A percentile compares a stretch with the other conserved stretches of the same genome.
Conservation (phyloP, 2,329 filamentous ascomycete species). For the Trichoderma simmonsii region DNA sequence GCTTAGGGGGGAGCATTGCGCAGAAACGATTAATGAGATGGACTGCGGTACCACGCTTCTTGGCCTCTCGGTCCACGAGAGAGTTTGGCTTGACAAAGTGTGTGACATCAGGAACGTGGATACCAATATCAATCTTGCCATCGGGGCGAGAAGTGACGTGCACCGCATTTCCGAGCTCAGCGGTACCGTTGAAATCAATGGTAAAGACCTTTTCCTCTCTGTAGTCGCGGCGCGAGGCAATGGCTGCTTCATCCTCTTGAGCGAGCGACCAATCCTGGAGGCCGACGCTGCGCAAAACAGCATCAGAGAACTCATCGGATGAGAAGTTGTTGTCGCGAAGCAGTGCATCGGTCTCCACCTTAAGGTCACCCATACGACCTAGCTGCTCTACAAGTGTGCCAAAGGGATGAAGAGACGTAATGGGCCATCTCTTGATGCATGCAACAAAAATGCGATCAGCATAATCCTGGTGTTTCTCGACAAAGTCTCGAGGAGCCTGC, state of each 20-base stretch:
- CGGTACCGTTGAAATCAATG: constrained; percentile 82
- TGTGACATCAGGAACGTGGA: constrained; percentile 91
- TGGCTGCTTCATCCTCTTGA: constrained; percentile 72
- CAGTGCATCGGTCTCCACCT: constrained; percentile 95
- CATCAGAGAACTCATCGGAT: constrained; percentile 95
- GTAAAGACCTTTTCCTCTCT: constrained; percentile 86
- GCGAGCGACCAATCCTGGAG: constrained; percentile 87
- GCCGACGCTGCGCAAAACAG: constrained; percentile 87
- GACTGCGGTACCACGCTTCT: constrained; percentile 95
- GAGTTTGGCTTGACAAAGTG: constrained; percentile 97
- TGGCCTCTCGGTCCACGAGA: constrained; percentile 92
- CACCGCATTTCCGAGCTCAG: constrained; percentile 87
- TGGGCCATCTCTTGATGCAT: constrained; percentile 99
- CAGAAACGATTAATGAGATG: constrained; percentile 87
- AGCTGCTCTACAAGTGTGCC: constrained; percentile 96
- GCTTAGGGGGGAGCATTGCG: constrained; percentile 82
- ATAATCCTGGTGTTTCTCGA: constrained; percentile 97
- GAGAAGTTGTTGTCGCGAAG: constrained; percentile 98
- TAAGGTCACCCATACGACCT: constrained; percentile 94
- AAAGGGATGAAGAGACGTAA: constrained; percentile 98
- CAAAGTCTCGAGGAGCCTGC: constrained; percentile 94
- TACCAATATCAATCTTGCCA: constrained; percentile 87
- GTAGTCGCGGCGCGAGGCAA: constrained; percentile 83
- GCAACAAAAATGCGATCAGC: constrained; percentile 97
- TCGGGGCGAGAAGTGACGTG: constrained; percentile 83